Base-by-base conservation (phyloP, 768 basidiomycete species). In the Coprinopsis sp. region DNA sequence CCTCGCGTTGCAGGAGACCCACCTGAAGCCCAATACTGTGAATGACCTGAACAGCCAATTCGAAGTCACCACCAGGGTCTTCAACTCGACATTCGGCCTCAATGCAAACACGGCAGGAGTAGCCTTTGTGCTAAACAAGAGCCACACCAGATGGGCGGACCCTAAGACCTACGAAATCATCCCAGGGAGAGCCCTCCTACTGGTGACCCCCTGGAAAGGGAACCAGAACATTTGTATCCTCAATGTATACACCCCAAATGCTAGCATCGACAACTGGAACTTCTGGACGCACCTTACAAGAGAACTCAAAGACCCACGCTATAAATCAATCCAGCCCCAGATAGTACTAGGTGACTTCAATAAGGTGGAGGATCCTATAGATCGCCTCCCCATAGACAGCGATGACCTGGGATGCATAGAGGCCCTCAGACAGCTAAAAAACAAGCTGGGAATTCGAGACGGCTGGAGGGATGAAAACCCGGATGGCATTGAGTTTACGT, bases 321-420 rank as follows among this genome's bases (percentile, higher is more conserved):
- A 44, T 33, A 44, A 37, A 27, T 25, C 25, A 43, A 2, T 29
- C 46, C 8, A 44, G 29, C 66, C 62, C 2, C 62, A 73, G 27
- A 11, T 70, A 0, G 47, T 77, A 39, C 19, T 65, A 0, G 71
- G 72, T 0, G 71, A 77, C 46, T 68, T 68, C 33, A 76, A 77
- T 47, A 27, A 73, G 1, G 64, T 67, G 0, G 70, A 75, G 43
- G 66, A 70, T 1, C 14, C 51, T 0, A 45, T 74, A 0, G 73
- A 76, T 44, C 6, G 67, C 0, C 36, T 68, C 0, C 72, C 72
- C 2, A 29, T 46, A 31, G 11, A 13, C 29, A 4, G 12, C 12
- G 2, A 10, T 19, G 1, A 14, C 38, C 2, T 18, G n/a, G n/a
- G n/a, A n/a, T n/a, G n/a, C n/a, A n/a, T 49, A 0, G 25, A 52